phyloP scores from a whole-genome alignment of 495 filamentous ascomycete species.

The Parmelia sp. region DNA sequence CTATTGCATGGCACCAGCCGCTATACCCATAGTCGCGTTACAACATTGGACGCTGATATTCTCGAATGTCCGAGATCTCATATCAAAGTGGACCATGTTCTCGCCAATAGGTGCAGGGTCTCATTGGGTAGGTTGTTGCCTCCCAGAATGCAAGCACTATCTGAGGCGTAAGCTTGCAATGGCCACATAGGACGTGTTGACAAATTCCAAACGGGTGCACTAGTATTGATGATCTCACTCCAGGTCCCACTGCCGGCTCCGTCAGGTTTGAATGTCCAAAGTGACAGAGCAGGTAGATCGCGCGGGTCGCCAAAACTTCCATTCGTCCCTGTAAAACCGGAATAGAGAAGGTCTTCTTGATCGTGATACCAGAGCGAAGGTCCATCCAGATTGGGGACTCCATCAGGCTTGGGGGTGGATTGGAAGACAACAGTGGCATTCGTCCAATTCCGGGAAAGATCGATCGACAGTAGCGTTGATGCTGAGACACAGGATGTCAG shows the following conservation, averaged over 20 bases:
- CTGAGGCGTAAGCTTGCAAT: not conserved
- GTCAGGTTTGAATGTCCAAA: conserved; percentile 21
- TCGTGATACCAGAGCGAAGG: conserved; percentile 16
- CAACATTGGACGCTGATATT: conserved; percentile 5
- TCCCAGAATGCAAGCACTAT: conserved; percentile 9
- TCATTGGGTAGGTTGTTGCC: not conserved
- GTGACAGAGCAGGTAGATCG: not conserved
- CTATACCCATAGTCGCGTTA: not conserved
- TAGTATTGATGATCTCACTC: not conserved
- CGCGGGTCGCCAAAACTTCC: not conserved
- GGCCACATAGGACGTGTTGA: not conserved
- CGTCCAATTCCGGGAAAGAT: conserved; percentile 19
- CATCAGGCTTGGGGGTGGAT: conserved; percentile 12
- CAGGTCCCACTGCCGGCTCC: conserved; percentile 11
- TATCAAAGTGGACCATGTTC: conserved; percentile 8
- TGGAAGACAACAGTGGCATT: conserved; percentile 6
- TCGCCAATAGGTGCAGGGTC: not conserved
- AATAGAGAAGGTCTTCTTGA: conserved; percentile 10
- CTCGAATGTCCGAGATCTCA: conserved; percentile 5
- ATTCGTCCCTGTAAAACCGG: conserved; percentile 10
- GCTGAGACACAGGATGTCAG: conserved; percentile 1
- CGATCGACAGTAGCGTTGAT: conserved; percentile 13
- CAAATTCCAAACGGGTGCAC: not conserved
- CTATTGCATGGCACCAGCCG: conserved; percentile 13
- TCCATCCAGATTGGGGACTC: not conserved